Evolutionary conservation across 2,329 filamentous ascomycete species (phyloP).

Genomic region (Coniella lustricola): DNA sequence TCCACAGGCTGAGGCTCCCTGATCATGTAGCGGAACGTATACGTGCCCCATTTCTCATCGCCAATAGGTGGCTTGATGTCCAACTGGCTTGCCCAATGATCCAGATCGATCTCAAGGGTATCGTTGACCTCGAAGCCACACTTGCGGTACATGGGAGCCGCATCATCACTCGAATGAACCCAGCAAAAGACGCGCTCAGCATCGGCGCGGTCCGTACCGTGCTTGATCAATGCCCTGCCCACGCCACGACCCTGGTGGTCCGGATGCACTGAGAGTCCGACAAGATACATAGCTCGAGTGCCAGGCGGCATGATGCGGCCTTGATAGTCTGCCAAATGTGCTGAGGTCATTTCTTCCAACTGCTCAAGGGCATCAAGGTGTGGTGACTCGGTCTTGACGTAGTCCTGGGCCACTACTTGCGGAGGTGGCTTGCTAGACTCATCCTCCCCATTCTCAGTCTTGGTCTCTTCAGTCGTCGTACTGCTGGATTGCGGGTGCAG

Average conservation of each 20-base stretch:
- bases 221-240: constrained; percentile 26
- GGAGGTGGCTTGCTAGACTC: too few relatives aligned
- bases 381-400: not conserved
- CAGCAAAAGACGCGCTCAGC: constrained; percentile 24
- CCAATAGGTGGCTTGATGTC: constrained; percentile 18
- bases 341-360: constrained; percentile 24
- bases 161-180: constrained; percentile 29
- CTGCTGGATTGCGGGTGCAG: constrained; percentile 14
- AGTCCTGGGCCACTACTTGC: not conserved
- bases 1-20: constrained; percentile 3
- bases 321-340: constrained; percentile 25
- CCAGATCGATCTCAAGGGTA: constrained; percentile 25
- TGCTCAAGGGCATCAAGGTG: constrained; percentile 22
- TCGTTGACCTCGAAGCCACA: constrained; percentile 25
- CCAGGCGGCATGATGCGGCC: constrained; percentile 21
- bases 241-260: constrained; percentile 27
- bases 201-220: constrained; percentile 26
- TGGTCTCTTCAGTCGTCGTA: not conserved
- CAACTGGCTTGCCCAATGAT: constrained; percentile 23
- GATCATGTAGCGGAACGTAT: constrained; percentile 29
- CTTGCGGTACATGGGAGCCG: constrained; percentile 24
- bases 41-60: constrained; percentile 25
- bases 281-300: constrained; percentile 28
- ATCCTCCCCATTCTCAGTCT: not conserved
- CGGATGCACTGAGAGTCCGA: constrained; percentile 26